Conservation (phyloP, 1,139 yeast species). For the Candida sanyaensis region DNA sequence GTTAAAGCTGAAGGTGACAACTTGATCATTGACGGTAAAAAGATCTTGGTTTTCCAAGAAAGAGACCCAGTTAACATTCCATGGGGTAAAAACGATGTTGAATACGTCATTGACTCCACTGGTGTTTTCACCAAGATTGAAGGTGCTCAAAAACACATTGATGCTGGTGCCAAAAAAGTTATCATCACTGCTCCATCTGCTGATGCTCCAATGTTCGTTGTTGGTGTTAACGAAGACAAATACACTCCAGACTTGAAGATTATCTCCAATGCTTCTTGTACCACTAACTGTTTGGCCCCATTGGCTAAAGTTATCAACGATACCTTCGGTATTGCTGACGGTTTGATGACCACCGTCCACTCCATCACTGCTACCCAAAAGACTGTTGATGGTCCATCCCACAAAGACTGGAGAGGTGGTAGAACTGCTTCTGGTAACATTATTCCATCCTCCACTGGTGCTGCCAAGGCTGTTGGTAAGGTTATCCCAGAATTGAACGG, state of each 20-base stretch:
- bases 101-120: constrained; percentile 82
- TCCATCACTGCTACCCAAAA: constrained; percentile 89
- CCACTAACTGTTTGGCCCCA: constrained; percentile 90
- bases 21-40: constrained; percentile 67
- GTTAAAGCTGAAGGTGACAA: constrained; percentile 58
- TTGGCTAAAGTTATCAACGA: constrained; percentile 83
- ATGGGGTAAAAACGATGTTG: constrained; percentile 80
- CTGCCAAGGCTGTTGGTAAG: constrained; percentile 92
- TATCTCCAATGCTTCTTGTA: constrained; percentile 85
- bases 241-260: constrained; percentile 72
- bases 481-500: constrained; percentile 87
- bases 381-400: constrained; percentile 91
- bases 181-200: constrained; percentile 86
- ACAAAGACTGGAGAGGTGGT: constrained; percentile 96
- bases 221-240: constrained; percentile 76
- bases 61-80: constrained; percentile 79
- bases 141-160: constrained; percentile 78
- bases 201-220: constrained; percentile 88
- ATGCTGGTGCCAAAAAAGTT: constrained; percentile 89
- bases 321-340: constrained; percentile 79
- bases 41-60: constrained; percentile 71
- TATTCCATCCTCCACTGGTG: constrained; percentile 90
- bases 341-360: constrained; percentile 90
- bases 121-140: constrained; percentile 83
- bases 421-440: constrained; percentile 90